Percentiles rank a stretch among this genome's conserved stretches.
These are phyloP conservation scores for Solanum megistacrolobum DNA, from an alignment of 257 asterid species.

Conservation along the genomic window DNA sequence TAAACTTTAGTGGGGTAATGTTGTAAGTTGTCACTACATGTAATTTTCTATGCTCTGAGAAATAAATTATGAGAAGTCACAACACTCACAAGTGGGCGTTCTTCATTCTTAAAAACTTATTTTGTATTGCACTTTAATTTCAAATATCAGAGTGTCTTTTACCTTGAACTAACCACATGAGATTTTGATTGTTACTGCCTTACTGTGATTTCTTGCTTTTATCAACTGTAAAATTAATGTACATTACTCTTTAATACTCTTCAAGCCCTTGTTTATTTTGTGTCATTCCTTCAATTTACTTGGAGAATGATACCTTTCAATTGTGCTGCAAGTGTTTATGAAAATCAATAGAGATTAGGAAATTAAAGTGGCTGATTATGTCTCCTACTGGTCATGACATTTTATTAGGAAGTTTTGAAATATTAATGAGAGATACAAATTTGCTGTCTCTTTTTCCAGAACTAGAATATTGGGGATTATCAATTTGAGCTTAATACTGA, in stretches of 20 bases:
- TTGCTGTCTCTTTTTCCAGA: background rate
- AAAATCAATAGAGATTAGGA: background rate
- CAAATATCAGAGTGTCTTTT: background rate
- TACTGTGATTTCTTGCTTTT: background rate
- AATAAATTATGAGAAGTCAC: background rate
- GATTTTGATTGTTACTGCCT: background rate
- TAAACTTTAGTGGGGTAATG: background rate
- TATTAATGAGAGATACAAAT: background rate
- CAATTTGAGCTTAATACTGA: background rate
- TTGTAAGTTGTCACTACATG: background rate
- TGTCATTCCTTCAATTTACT: background rate
- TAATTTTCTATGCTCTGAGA: background rate
- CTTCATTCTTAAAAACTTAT: background rate
- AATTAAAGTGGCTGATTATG: background rate
- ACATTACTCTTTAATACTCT: background rate
- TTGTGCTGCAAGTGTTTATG: background rate
- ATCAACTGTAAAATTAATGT: background rate
- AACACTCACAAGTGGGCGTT: background rate
- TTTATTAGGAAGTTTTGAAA: background rate
- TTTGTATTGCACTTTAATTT: background rate
- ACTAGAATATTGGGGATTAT: background rate
- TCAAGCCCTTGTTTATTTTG: background rate
- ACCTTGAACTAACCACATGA: background rate
- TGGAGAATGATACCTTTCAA: background rate
- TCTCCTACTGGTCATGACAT: background rate